Conservation (phyloP, 495 filamentous ascomycete genomes). For the Penicillium taxi region DNA sequence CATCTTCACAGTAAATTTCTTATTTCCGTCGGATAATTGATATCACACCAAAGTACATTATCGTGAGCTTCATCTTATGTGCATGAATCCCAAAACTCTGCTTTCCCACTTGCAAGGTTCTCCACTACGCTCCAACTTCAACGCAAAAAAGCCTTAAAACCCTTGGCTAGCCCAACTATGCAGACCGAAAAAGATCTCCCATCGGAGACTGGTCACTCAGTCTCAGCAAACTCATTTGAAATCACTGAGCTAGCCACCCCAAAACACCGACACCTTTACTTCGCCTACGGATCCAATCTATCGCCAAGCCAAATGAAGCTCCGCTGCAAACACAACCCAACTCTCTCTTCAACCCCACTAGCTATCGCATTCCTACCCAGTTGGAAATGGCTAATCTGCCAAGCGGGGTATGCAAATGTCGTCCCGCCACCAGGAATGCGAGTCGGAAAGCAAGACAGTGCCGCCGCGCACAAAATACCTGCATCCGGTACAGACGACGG, state of each 20-base stretch:
- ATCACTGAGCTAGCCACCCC: slow-evolving; percentile 1
- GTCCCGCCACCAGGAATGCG: slow-evolving; percentile 31
- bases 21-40: too few species aligned
- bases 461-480: slow-evolving; percentile 14
- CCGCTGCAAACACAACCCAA: slow-evolving; percentile 49
- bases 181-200: neutral
- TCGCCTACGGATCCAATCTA: slow-evolving; percentile 69
- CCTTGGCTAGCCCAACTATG: too few species aligned
- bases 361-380: slow-evolving; percentile 39
- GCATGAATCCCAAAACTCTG: too few species aligned
- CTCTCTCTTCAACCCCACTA: slow-evolving; percentile 42
- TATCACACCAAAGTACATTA: too few species aligned
- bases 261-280: slow-evolving; percentile 44
- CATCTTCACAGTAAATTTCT: too few species aligned
- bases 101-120: too few species aligned
- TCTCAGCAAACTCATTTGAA: neutral
- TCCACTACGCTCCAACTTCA: too few species aligned
- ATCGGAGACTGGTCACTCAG: slow-evolving; percentile 6
- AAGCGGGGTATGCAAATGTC: slow-evolving; percentile 63
- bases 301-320: slow-evolving; percentile 56
- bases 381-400: slow-evolving; percentile 61
- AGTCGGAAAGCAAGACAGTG: slow-evolving; percentile 14
- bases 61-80: too few species aligned
- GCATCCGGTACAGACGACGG: slow-evolving; percentile 19
- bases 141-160: too few species aligned